Evolutionary conservation across 108 stramenopile species (phyloP).

Genomic region (Skeletonema menzelii): DNA sequence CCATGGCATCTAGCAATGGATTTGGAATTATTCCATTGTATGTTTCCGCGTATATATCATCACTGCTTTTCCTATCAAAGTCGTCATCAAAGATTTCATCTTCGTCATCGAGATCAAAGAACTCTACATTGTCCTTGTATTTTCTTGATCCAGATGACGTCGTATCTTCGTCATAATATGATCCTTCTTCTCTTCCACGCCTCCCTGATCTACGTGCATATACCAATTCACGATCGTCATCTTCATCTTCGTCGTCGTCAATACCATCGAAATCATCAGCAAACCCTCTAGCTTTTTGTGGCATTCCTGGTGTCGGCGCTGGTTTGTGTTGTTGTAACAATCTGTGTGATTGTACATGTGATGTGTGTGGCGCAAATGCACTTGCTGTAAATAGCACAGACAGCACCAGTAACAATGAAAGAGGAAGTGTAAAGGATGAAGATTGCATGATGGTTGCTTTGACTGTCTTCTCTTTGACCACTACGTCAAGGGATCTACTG

Average conservation of each 20-base stretch:
- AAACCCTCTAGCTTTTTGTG: neutral
- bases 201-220: slow-evolving; percentile 24
- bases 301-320: neutral
- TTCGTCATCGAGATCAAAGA: slow-evolving; percentile 45
- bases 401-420: neutral
- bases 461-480: neutral
- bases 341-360: neutral
- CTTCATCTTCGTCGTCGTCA: slow-evolving; percentile 12
- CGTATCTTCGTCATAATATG: slow-evolving; percentile 7
- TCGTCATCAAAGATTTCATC: slow-evolving; percentile 24
- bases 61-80: neutral
- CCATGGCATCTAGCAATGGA: slow-evolving; percentile 48
- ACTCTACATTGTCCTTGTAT: slow-evolving; percentile 41
- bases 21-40: slow-evolving; percentile 48
- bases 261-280: slow-evolving; percentile 1
- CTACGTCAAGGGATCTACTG: neutral
- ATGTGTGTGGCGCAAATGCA: neutral
- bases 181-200: slow-evolving; percentile 11
- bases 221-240: slow-evolving; percentile 24
- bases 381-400: neutral
- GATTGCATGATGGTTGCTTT: neutral
- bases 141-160: slow-evolving; percentile 9
- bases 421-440: neutral
- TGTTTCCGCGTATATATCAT: neutral
- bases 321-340: neutral